Percentiles rank a stretch among this genome's conserved stretches.
phyloP scores from a whole-genome alignment of 495 filamentous ascomycete genomes.

The Hypoxylon fragiforme region DNA sequence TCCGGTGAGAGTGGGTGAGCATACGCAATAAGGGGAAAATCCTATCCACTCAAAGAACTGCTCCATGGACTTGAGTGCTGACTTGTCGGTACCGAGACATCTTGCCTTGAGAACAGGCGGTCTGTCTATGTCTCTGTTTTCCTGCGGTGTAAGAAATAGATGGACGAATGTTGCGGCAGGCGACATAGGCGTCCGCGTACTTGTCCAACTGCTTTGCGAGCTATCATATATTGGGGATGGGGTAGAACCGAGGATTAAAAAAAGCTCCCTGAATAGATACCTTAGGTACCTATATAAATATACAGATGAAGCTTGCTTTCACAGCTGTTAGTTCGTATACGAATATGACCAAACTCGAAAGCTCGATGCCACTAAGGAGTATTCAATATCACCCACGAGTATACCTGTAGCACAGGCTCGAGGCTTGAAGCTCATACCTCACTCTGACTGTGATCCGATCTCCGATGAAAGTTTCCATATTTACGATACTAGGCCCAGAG shows the following conservation, averaged over 20 bases:
- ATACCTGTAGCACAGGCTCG: too few species aligned
- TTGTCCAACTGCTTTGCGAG: conserved; percentile 17
- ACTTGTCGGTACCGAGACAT: conserved; percentile 27
- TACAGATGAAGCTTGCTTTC: conserved; percentile 1
- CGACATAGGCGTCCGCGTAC: conserved; percentile 22
- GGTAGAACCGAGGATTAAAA: background rate
- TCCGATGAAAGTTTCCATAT: too few species aligned
- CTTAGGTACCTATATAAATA: conserved; percentile 8
- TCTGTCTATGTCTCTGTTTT: conserved; percentile 12
- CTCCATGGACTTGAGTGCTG: conserved; percentile 5
- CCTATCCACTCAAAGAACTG: conserved; percentile 20
- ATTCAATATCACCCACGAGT: too few species aligned
- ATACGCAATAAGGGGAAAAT: conserved; percentile 26
- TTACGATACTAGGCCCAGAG: too few species aligned
- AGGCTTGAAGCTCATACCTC: too few species aligned
- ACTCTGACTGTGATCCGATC: too few species aligned
- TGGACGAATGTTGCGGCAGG: conserved; percentile 16
- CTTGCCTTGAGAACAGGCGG: conserved; percentile 13
- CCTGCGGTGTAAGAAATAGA: conserved; percentile 23
- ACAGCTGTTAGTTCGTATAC: too few species aligned
- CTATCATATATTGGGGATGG: conserved; percentile 6
- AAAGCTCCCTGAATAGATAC: background rate
- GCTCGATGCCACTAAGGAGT: too few species aligned
- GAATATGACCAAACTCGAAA: too few species aligned
- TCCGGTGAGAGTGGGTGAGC: conserved; percentile 10